phyloP scores from a whole-genome alignment of 1,284 basidiomycete genomes.

The Marasmius tenuissimus region DNA sequence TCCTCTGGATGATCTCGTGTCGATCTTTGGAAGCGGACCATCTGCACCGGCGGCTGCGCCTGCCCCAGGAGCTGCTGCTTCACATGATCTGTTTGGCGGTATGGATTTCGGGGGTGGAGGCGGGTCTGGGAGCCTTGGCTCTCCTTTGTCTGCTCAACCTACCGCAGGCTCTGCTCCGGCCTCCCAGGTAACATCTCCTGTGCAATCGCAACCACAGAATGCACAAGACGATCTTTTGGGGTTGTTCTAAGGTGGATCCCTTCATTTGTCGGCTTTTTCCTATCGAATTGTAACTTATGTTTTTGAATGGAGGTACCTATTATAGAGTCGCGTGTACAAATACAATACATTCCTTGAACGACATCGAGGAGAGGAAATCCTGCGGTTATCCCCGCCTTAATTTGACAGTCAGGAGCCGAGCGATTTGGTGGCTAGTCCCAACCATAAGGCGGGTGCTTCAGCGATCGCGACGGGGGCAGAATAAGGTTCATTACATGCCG shows the following conservation, averaged over 20 bases:
- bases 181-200: slow-evolving; percentile 9
- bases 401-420: no score
- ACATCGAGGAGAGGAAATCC: no score
- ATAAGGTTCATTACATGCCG: no score
- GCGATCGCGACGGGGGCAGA: no score
- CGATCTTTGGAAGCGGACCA: slow-evolving; percentile 67
- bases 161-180: slow-evolving; percentile 7
- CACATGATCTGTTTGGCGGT: slow-evolving; percentile 18
- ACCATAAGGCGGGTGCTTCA: no score
- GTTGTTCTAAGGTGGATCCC: slow-evolving; percentile 35
- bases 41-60: slow-evolving; percentile 22
- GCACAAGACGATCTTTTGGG: slow-evolving; percentile 48
- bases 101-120: slow-evolving; percentile 21
- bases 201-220: slow-evolving; percentile 25
- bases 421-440: no score
- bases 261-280: not conserved
- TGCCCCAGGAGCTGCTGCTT: slow-evolving; percentile 21
- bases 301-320: not conserved
- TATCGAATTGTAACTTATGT: not conserved
- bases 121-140: slow-evolving; percentile 15
- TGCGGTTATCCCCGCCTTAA: no score
- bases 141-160: slow-evolving; percentile 16
- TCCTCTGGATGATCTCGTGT: slow-evolving; percentile 88
- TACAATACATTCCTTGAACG: no score
- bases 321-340: no score